A percentile compares a stretch with the other conserved stretches of the same genome.
These are phyloP conservation scores for Aspergillus luchuensis DNA, from an alignment of 2,329 filamentous ascomycete species.

Conservation along the genomic window DNA sequence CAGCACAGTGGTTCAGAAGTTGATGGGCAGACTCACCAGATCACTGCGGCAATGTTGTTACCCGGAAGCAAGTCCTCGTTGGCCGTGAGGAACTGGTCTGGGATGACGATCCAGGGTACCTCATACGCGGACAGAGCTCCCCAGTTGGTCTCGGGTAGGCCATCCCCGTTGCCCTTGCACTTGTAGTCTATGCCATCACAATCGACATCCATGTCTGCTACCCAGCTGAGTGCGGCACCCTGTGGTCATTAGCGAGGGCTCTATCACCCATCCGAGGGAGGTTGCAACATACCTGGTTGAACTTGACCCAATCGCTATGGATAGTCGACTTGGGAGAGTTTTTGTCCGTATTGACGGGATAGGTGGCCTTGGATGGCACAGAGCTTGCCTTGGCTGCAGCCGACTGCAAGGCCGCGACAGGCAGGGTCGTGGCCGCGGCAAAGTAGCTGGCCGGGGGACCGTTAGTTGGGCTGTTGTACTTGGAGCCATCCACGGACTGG, in stretches of 20 bases:
- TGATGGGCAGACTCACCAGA: constrained; percentile 25
- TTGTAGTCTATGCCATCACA: constrained; percentile 33
- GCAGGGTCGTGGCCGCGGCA: constrained; percentile 27
- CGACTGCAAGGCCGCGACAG: constrained; percentile 27
- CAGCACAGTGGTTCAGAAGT: not conserved
- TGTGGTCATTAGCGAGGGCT: constrained; percentile 8
- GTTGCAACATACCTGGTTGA: constrained; percentile 21
- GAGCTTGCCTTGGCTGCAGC: constrained; percentile 27
- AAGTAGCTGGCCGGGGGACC: constrained; percentile 32
- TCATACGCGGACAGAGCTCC: constrained; percentile 36
- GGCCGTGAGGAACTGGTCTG: constrained; percentile 27
- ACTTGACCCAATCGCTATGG: constrained; percentile 30
- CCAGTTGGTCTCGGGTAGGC: constrained; percentile 30
- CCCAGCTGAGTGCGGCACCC: constrained; percentile 33
- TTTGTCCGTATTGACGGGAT: constrained; percentile 24
- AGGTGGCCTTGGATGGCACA: constrained; percentile 28
- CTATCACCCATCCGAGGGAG: not conserved
- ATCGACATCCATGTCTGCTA: constrained; percentile 39
- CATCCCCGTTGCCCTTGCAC: constrained; percentile 36
- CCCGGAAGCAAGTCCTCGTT: constrained; percentile 25
- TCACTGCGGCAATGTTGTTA: constrained; percentile 34
- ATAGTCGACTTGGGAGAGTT: constrained; percentile 28
- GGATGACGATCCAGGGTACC: constrained; percentile 36
- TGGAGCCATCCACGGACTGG: constrained; percentile 23
- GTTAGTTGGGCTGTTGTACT: constrained; percentile 25